Base-by-base conservation (phyloP, 148 eudicot genomes). In the Silene latifolia region DNA sequence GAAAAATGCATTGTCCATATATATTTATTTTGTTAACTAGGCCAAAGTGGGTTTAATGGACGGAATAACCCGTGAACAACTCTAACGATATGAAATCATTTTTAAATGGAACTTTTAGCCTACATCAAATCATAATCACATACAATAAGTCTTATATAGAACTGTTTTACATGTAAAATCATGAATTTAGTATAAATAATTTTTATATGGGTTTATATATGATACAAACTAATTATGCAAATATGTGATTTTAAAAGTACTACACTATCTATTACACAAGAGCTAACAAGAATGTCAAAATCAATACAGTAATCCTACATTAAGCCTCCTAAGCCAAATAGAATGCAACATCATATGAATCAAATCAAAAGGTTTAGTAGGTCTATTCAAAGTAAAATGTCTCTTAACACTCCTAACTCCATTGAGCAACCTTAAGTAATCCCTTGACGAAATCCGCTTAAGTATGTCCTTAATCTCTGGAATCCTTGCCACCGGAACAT, bases 291-390 rank as follows among this genome's bases (percentile, higher is more conserved):
- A 20, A 18, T 39, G n/a, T 24, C 42, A 74, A 3, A 42, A 29
- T 27, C 10, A 35, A 17, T 69, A 18, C 0, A 67, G 32, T 24
- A 81, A 20, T 35, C 80, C 63, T 59, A 81, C 17, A 69, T 81
- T 69, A 69, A 81, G 74, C 54, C 91, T 82, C 17, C 91, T 77
- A 18, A 88, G 77, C 89, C 91, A 88, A 8, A 88, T 7, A 48
- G 89, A 88, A 29, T 88, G 89, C 47, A 88, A 64, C 1, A 88
- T 72, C 91, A 88, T 88, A 67, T 86, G 87, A 63, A 83, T 74
- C 2, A 85, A 75, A 68, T 88, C 91, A 32, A 74, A 88, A 4
- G 83, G 76, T 67, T 84, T 78, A 3, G 89, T 66, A 20, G 84
- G 88, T 27, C 47, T 75, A 77, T 85, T 79, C 8, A 88, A 54